A percentile compares a stretch with the other conserved stretches of the same genome.
These are phyloP conservation scores for Begonia loranthoides DNA, from an alignment of 306 rosid genomes.

Conservation along the genomic window DNA sequence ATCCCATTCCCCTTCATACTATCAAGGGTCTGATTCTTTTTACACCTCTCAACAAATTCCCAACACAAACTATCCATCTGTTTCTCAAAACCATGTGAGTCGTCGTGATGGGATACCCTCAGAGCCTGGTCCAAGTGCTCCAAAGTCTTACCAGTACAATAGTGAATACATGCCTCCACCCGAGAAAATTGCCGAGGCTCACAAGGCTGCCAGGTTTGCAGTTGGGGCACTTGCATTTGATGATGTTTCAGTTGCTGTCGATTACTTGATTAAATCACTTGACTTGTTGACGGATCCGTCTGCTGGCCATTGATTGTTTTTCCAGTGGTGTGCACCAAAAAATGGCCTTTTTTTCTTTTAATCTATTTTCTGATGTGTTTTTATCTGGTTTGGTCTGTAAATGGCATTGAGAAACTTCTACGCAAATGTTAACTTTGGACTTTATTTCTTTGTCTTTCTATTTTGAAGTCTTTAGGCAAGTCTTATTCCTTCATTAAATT, in stretches of 20 bases:
- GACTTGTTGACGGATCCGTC: constrained; percentile 91
- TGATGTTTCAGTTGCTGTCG: constrained; percentile 83
- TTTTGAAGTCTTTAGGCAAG: too few species aligned
- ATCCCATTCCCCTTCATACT: constrained; percentile 31
- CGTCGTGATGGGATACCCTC: constrained; percentile 36
- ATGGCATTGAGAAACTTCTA: neutral
- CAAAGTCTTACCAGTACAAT: constrained; percentile 54
- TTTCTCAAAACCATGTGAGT: constrained; percentile 31
- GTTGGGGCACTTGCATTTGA: constrained; percentile 98
- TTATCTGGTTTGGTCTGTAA: neutral
- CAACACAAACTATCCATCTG: constrained; percentile 30
- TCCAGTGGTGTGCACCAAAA: neutral
- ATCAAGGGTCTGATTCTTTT: constrained; percentile 65
- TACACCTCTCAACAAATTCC: constrained; percentile 47
- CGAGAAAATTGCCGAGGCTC: constrained; percentile 91
- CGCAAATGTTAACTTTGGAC: too few species aligned
- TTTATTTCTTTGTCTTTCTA: too few species aligned
- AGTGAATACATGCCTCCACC: constrained; percentile 74
- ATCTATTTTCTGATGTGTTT: neutral
- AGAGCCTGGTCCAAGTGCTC: constrained; percentile 37
- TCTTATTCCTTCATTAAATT: too few species aligned
- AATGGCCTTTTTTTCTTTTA: too few species aligned
- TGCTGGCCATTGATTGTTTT: constrained; percentile 25
- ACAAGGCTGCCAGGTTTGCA: constrained; percentile 97
- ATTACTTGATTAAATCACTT: constrained; percentile 70